Base-by-base conservation (phyloP, 2,329 filamentous ascomycete species). In the Phoma sp. region DNA sequence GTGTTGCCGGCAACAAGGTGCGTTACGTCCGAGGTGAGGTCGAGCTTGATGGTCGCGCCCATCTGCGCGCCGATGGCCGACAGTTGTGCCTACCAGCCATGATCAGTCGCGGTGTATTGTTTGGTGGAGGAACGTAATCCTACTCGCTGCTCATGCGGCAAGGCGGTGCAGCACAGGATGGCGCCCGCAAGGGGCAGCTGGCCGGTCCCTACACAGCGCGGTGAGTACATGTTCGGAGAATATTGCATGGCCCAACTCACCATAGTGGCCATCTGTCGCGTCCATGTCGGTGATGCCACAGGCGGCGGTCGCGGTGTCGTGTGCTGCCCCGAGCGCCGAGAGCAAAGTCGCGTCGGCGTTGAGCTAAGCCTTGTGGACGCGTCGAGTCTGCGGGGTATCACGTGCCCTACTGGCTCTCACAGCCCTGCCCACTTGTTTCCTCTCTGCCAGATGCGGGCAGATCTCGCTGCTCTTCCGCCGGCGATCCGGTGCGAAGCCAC, bases 11-110 rank as follows among this genome's bases (percentile, higher is more conserved):
- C 91, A 59, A 99, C 84, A 39, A 99, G 86, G 78, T 99, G 95
- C 5, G 95, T 98, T 40, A 96, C 92, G 74, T 97, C 92, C 51
- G 90, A 91, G n/a, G 93, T 98, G 37, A 99, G 85, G 74, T 99
- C 93, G 74, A 92, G 89, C 67, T 90, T 92, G 81, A 96, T 90
- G 56, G 84, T 76, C 43, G 93, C 95, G 61, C 95, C 95, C 81
- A 99, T 92, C 71, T 96, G 86, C 59, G 81, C 76, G 15, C 90
- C 90, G 56, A 87, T 85, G 42, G 81, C 76, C 14, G 84, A 85
- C 42, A 92, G 81, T 47, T 85, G 80, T 36, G 76, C 73, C 81
- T 83, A 58, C 40, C 10, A 30, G 32, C 14, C 7, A 25, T 17
- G 15, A 26, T 62, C 32, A 57, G 63, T 17, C 4, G n/a, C n/a